Evolutionary conservation across 2,329 filamentous ascomycete species (phyloP).

Genomic region (Penicillium hesseltinei): DNA sequence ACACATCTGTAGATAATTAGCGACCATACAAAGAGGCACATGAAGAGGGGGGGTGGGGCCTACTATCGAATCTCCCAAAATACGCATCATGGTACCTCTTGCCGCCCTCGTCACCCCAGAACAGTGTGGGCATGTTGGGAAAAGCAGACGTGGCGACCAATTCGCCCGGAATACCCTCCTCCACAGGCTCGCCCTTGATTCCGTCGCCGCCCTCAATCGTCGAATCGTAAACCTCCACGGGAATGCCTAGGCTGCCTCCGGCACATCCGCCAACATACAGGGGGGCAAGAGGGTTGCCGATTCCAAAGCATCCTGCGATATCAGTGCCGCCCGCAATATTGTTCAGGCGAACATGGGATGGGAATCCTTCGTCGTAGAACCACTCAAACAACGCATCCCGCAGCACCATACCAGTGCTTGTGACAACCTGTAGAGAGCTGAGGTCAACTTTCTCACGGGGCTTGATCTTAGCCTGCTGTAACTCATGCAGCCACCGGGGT

Average conservation of each 20-base stretch:
- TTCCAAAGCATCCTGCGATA: constrained; percentile 30
- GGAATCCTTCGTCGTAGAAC: constrained; percentile 73
- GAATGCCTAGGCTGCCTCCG: constrained; percentile 52
- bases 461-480: constrained; percentile 62
- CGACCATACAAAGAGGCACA: not conserved
- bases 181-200: constrained; percentile 50
- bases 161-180: constrained; percentile 67
- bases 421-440: constrained; percentile 59
- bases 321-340: constrained; percentile 36
- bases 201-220: constrained; percentile 26
- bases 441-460: constrained; percentile 65
- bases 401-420: constrained; percentile 78
- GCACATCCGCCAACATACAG: constrained; percentile 59
- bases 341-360: constrained; percentile 60
- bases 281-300: constrained; percentile 65
- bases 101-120: constrained; percentile 55
- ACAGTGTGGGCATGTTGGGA: constrained; percentile 70
- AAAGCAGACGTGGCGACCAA: constrained; percentile 70
- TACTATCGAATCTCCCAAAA: constrained; percentile 22
- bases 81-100: constrained; percentile 51
- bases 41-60: not conserved
- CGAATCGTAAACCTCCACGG: constrained; percentile 61
- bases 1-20: constrained; percentile 52
- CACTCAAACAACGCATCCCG: constrained; percentile 75
- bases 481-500: constrained; percentile 72